These are phyloP conservation scores for Linum tenue DNA, from an alignment of 345 rosid genomes.

Conservation along the genomic window DNA sequence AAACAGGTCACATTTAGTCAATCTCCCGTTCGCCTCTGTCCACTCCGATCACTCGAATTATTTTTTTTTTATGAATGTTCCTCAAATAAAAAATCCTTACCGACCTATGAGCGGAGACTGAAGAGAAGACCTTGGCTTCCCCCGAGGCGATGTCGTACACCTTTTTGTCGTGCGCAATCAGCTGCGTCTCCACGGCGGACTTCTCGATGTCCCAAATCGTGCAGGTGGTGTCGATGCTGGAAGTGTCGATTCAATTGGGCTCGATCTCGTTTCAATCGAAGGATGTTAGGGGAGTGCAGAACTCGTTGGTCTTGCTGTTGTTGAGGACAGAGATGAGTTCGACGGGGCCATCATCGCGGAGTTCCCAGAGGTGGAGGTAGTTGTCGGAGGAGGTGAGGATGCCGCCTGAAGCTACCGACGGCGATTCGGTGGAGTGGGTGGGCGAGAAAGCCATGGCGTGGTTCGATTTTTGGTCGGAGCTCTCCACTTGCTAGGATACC, in stretches of 20 bases:
- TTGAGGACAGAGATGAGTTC: slow-evolving; percentile 52
- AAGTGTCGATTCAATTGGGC: slow-evolving; percentile 77
- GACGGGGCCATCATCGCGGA: slow-evolving; percentile 27
- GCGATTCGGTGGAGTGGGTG: slow-evolving; percentile 52
- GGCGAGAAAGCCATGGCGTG: slow-evolving; percentile 64
- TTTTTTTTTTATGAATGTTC: slow-evolving; percentile 19
- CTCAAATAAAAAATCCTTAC: slow-evolving; percentile 65
- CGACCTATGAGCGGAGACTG: slow-evolving; percentile 76
- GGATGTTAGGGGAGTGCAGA: slow-evolving; percentile 77
- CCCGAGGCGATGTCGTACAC: slow-evolving; percentile 85
- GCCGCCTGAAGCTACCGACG: slow-evolving; percentile 68
- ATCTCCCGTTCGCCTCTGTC: too few species aligned
- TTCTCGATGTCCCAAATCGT: slow-evolving; percentile 92
- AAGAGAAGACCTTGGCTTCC: slow-evolving; percentile 64
- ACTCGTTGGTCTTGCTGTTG: slow-evolving; percentile 64
- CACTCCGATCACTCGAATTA: too few species aligned
- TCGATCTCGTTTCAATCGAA: slow-evolving; percentile 95
- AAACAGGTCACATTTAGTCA: too few species aligned
- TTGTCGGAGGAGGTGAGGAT: slow-evolving; percentile 76
- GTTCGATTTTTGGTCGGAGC: slow-evolving; percentile 64
- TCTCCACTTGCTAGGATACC: slow-evolving; percentile 39
- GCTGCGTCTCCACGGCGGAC: slow-evolving; percentile 71
- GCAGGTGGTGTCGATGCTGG: slow-evolving; percentile 89
- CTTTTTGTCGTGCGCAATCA: slow-evolving; percentile 79
- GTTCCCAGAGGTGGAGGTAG: slow-evolving; percentile 68